Evolutionary conservation across 78 protist genomes (phyloP).

Genomic region (Capsaspora owczarzaki): DNA sequence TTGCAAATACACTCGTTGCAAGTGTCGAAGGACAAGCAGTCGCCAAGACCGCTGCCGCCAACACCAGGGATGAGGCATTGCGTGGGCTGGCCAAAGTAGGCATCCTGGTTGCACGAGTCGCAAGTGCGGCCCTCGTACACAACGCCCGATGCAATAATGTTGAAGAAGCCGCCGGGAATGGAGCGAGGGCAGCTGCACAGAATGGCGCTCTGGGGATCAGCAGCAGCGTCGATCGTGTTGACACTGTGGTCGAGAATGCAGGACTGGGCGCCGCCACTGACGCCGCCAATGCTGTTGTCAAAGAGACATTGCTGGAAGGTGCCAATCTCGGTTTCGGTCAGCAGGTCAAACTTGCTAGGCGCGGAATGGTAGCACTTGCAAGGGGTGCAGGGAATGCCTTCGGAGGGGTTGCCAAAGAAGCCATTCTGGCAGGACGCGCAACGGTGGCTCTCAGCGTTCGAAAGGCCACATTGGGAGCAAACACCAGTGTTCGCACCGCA

Average conservation of each 20-base stretch:
- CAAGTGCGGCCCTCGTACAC: not conserved
- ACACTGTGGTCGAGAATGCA: not conserved
- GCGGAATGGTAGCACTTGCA: not conserved
- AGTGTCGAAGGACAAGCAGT: not conserved
- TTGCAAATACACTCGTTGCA: not conserved
- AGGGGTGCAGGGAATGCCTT: not conserved
- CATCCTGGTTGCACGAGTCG: not conserved
- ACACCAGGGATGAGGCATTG: not conserved
- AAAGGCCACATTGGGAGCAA: not conserved
- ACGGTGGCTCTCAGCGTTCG: not conserved
- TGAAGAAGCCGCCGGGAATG: not conserved
- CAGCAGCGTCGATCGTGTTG: not conserved
- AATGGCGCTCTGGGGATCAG: not conserved
- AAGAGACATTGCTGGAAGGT: not conserved
- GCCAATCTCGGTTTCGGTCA: not conserved
- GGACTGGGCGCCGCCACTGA: not conserved
- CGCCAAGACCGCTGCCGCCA: not conserved
- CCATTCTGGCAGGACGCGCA: not conserved
- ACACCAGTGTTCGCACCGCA: not conserved
- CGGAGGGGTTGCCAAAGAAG: not conserved
- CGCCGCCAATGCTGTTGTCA: not conserved
- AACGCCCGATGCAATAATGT: not conserved
- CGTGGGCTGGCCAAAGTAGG: not conserved
- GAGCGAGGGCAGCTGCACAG: conserved; percentile 1
- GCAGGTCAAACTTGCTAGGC: not conserved